Base-by-base conservation (phyloP, 148 eudicot genomes). In the Selenicereus undatus region DNA sequence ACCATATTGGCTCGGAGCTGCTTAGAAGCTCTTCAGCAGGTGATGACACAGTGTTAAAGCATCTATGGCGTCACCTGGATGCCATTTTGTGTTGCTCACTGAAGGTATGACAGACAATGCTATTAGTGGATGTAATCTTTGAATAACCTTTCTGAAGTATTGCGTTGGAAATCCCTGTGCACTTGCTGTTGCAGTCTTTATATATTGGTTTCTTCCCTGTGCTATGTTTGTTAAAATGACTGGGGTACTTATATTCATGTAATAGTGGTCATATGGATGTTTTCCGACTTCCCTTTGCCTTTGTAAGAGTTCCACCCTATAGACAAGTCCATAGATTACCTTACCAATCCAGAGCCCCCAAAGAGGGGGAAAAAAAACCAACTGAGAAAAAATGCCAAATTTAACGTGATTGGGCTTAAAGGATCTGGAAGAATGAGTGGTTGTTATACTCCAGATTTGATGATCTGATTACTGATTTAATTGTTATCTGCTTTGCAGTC, bases 51-150 rank as follows among this genome's bases (percentile, higher is more conserved):
- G 70, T 92, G 32, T 86, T 95, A 78, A 95, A 95, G 80, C 89
- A 90, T 86, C 94, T 95, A 13, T 95, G 99, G 99, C 94, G 90
- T 84, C 99, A 93, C 80, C 93, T 87, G 36, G 99, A 95, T 90
- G 97, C 99, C 76, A 90, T 95, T 75, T 82, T 95, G 74, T 95
- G 99, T 90, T 95, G 99, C 88, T 93, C 97, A 6, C 81, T 95
- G 77, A 95, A 95, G 97, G 97, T 94, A 85, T 75, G 77, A 73
- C 45, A 39, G 35, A 58, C n/a, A 50, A 24, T 71, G 60, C 54
- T 18, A 43, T 74, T 52, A 11, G 42, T 14, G 27, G n/a, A 9
- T 39, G 30, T 1, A 68, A 21, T 81, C 54, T 36, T 70, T 51
- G 13, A n/a, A 35, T 32, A 39, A 13, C 26, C 30, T 35, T 79